Conservation (phyloP, 441 rosid species). For the Gossypium armourianum region DNA sequence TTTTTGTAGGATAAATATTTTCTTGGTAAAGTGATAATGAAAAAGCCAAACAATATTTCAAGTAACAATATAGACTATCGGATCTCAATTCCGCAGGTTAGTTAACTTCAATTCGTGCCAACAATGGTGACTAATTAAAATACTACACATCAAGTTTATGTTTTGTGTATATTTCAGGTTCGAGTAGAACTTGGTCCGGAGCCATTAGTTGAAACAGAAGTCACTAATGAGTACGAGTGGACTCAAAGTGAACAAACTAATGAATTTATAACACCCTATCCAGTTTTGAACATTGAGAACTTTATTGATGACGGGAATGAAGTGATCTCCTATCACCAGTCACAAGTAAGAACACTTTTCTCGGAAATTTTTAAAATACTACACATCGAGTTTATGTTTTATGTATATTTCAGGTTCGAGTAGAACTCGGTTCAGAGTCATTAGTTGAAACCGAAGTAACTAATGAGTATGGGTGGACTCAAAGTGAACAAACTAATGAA, state of each 20-base stretch:
- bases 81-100: neutral
- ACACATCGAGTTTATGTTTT: neutral
- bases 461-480: neutral
- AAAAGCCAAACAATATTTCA: neutral
- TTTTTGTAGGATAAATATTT: neutral
- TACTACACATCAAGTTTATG: neutral
- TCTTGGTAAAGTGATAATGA: conserved; percentile 6
- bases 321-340: neutral
- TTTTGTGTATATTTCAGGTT: neutral
- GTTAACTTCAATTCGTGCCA: neutral
- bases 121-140: neutral
- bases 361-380: no score
- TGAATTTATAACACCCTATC: neutral
- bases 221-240: neutral
- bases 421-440: neutral
- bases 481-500: neutral
- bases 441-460: neutral
- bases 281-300: no score
- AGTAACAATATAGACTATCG: neutral
- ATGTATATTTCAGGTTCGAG: neutral
- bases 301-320: neutral
- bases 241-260: neutral
- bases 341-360: neutral
- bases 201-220: neutral
- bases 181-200: neutral